Conservation (phyloP, 1,139 yeast species). For the Candida sanyaensis region DNA sequence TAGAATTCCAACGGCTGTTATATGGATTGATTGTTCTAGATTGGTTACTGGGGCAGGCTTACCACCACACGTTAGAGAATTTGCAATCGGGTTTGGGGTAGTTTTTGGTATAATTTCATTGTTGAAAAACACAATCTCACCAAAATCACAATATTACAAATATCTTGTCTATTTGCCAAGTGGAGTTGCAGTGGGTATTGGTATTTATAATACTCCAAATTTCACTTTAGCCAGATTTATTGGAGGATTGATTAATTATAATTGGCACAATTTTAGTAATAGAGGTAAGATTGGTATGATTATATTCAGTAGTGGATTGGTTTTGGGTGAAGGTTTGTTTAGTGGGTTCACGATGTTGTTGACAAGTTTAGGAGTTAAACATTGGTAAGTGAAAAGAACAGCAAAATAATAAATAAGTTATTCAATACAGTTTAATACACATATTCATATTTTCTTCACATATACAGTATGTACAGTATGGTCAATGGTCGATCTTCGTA, state of each 20-base stretch:
- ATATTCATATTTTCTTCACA: too few relatives aligned
- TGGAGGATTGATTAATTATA: slow-evolving; percentile 77
- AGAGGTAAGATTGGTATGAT: slow-evolving; percentile 62
- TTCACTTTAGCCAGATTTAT: slow-evolving; percentile 90
- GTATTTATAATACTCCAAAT: slow-evolving; percentile 90
- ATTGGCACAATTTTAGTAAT: slow-evolving; percentile 48
- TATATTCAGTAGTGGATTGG: slow-evolving; percentile 88
- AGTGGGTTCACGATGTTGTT: slow-evolving; percentile 80
- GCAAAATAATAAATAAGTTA: background rate
- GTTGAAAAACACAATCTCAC: slow-evolving; percentile 54
- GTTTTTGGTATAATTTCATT: slow-evolving; percentile 73
- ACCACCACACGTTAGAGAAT: slow-evolving; percentile 73
- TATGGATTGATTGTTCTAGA: slow-evolving; percentile 96
- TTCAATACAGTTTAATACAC: background rate
- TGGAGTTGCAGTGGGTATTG: slow-evolving; percentile 97
- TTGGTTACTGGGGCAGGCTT: slow-evolving; percentile 89
- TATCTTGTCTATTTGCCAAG: slow-evolving; percentile 71
- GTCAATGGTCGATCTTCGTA: too few relatives aligned
- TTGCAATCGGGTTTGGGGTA: slow-evolving; percentile 65
- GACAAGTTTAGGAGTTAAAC: slow-evolving; percentile 60
- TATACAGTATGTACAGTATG: too few relatives aligned
- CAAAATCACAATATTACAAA: slow-evolving; percentile 35
- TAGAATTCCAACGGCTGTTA: slow-evolving; percentile 90
- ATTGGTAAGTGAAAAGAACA: slow-evolving; percentile 18
- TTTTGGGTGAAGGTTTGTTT: slow-evolving; percentile 89